phyloP scores from a whole-genome alignment of 2,329 filamentous ascomycete species.

The Fusarium verticillioides region DNA sequence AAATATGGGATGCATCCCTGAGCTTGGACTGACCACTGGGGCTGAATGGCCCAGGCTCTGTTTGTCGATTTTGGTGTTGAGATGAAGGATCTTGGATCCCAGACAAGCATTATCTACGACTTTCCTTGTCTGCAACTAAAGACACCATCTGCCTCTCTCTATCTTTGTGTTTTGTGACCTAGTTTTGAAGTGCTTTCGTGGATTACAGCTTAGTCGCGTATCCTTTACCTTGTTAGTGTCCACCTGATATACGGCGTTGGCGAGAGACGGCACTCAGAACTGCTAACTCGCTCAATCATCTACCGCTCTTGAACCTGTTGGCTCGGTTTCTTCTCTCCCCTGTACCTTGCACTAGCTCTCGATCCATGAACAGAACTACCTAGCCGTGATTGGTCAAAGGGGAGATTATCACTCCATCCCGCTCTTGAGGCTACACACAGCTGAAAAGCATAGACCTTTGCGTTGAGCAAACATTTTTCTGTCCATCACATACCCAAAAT shows the following conservation, averaged over 20 bases:
- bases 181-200: too few species aligned
- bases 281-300: too few species aligned
- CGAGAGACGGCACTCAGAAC: fast-evolving
- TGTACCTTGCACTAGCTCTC: background rate
- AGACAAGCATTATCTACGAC: fast-evolving
- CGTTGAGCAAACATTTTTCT: too few species aligned
- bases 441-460: background rate
- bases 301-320: background rate
- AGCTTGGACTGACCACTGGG: background rate
- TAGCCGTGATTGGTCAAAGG: background rate
- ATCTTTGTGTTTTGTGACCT: too few species aligned
- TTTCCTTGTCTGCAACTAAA: background rate
- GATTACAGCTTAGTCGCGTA: too few species aligned
- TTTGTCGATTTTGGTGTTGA: fast-evolving
- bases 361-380: too few species aligned
- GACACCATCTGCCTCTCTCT: too few species aligned
- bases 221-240: too few species aligned
- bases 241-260: too few species aligned
- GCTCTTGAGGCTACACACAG: fast-evolving
- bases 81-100: fast-evolving
- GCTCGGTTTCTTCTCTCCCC: fast-evolving
- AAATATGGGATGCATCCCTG: background rate
- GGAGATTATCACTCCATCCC: background rate
- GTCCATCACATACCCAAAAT: too few species aligned
- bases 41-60: background rate